Conservation (phyloP, 805 yeast species). For the Hanseniaspora opuntiae region DNA sequence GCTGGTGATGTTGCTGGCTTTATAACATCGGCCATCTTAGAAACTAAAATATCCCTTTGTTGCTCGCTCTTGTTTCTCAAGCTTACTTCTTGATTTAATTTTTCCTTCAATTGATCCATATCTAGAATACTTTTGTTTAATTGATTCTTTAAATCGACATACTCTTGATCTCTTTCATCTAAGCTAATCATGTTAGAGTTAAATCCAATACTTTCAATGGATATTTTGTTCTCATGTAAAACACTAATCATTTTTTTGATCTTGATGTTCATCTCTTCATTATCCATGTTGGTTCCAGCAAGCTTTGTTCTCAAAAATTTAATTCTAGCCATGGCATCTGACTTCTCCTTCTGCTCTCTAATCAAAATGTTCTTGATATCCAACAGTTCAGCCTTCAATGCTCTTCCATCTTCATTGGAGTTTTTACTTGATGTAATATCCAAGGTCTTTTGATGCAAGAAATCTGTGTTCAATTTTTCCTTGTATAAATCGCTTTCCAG, state of each 20-base stretch:
- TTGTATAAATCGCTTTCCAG: slow-evolving; percentile 26
- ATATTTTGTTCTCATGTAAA: slow-evolving; percentile 19
- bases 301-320: slow-evolving; percentile 47
- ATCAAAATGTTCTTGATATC: slow-evolving; percentile 38
- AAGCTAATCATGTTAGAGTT: slow-evolving; percentile 15
- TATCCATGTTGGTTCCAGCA: slow-evolving; percentile 52
- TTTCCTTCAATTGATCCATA: slow-evolving; percentile 34
- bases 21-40: background rate
- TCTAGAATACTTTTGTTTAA: slow-evolving; percentile 24
- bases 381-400: slow-evolving; percentile 36
- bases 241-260: slow-evolving; percentile 27
- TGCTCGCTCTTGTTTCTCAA: slow-evolving; percentile 40
- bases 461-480: slow-evolving; percentile 24
- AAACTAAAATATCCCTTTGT: slow-evolving; percentile 24
- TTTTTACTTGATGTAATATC: slow-evolving; percentile 18
- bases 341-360: slow-evolving; percentile 31
- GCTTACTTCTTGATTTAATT: slow-evolving; percentile 38
- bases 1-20: background rate
- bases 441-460: slow-evolving; percentile 24
- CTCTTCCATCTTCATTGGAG: slow-evolving; percentile 21
- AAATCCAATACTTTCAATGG: slow-evolving; percentile 20
- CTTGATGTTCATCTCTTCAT: slow-evolving; percentile 35
- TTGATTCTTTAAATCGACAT: slow-evolving; percentile 11
- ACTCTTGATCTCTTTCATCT: slow-evolving; percentile 24
- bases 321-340: slow-evolving; percentile 42